Conservation (phyloP, 208 protist genomes). For the Strigomonas culicis region DNA sequence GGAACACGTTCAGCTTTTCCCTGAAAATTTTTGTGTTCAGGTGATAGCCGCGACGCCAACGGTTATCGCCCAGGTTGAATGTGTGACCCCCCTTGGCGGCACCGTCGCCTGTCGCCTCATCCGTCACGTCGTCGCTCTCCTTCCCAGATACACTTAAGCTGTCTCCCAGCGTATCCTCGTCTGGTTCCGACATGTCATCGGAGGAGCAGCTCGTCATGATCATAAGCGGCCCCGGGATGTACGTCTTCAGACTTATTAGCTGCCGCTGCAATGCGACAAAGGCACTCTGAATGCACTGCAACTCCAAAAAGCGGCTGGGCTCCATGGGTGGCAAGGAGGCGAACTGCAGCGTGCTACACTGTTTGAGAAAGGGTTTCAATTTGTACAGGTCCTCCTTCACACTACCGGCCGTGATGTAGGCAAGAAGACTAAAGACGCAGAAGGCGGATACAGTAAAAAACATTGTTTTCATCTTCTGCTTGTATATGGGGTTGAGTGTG, state of each 20-base stretch:
- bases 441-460: too few relatives aligned
- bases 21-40: constrained; percentile 56
- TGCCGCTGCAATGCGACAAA: constrained; percentile 17
- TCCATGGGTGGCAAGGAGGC: background rate
- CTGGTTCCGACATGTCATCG: background rate
- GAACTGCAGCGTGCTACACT: too few relatives aligned
- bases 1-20: constrained; percentile 50
- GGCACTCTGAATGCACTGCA: background rate
- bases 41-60: background rate
- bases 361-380: too few relatives aligned
- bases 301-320: background rate
- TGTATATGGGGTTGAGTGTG: constrained; percentile 16
- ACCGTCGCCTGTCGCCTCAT: background rate
- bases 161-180: background rate
- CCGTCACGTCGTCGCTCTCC: constrained; percentile 3
- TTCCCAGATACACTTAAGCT: background rate
- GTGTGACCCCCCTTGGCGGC: background rate
- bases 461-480: too few relatives aligned
- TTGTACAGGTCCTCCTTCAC: too few relatives aligned
- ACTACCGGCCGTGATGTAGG: too few relatives aligned
- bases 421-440: too few relatives aligned
- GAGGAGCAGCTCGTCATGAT: constrained; percentile 9
- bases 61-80: background rate
- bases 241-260: constrained; percentile 20
- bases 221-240: constrained; percentile 17